Conservation (phyloP, 129 eudicot genomes). For the Tanacetum coccineum region DNA sequence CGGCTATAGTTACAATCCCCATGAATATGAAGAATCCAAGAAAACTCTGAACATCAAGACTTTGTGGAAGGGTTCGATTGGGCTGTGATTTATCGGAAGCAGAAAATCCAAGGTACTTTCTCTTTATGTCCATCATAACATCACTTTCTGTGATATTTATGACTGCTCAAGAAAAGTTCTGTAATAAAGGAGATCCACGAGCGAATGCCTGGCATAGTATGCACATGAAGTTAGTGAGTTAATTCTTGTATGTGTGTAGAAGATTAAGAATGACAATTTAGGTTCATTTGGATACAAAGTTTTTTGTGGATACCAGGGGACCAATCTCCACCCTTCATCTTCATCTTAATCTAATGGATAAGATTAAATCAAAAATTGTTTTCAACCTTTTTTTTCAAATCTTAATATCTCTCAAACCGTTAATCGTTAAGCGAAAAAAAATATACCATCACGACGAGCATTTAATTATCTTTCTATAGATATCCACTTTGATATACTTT, state of each 20-base stretch:
- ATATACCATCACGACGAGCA: too few relatives aligned
- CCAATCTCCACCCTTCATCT: too few relatives aligned
- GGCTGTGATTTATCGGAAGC: not conserved
- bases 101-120: conserved; percentile 23
- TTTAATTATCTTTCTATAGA: too few relatives aligned
- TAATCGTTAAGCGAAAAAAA: too few relatives aligned
- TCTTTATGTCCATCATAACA: conserved; percentile 19
- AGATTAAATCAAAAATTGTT: too few relatives aligned
- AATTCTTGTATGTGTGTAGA: not conserved
- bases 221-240: not conserved
- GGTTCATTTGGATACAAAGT: too few relatives aligned
- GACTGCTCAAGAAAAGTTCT: conserved; percentile 19
- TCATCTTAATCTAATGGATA: too few relatives aligned
- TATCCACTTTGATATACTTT: too few relatives aligned
- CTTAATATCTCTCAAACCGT: too few relatives aligned
- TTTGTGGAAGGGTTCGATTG: conserved; percentile 8
- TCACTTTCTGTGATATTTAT: conserved; percentile 26
- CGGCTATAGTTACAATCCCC: conserved; percentile 20
- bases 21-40: conserved; percentile 26
- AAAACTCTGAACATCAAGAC: conserved; percentile 28
- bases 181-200: conserved; percentile 16
- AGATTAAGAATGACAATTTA: not conserved
- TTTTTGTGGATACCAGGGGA: too few relatives aligned
- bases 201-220: conserved; percentile 24
- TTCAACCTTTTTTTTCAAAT: too few relatives aligned